These are phyloP conservation scores for Colletotrichum sp. DNA, from an alignment of 2,329 filamentous ascomycete species.

Conservation along the genomic window DNA sequence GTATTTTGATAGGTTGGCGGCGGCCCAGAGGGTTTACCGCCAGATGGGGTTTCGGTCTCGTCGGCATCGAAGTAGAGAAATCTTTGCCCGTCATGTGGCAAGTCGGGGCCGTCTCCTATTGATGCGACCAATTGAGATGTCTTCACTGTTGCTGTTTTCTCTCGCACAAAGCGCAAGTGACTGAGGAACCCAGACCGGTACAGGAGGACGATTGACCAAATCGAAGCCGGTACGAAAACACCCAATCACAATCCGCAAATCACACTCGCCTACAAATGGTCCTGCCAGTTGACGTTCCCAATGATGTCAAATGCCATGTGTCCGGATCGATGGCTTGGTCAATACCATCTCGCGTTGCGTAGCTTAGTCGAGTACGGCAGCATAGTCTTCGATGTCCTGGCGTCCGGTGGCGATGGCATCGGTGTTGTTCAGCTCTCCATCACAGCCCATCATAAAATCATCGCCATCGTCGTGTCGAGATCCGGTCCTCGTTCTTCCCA, in stretches of 20 bases:
- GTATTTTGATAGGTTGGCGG: neutral
- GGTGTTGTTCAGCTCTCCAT: fast-evolving
- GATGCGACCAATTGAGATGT: neutral
- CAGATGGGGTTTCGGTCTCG: neutral
- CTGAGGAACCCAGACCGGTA: neutral
- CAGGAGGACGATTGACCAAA: fast-evolving
- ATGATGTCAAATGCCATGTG: no score
- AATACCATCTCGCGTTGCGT: neutral
- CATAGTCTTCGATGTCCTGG: no score
- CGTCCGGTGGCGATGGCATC: no score
- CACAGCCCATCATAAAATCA: neutral
- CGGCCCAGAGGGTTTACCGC: no score
- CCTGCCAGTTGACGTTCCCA: no score
- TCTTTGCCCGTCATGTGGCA: fast-evolving
- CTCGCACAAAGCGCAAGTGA: fast-evolving
- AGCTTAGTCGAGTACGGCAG: neutral
- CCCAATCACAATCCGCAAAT: neutral
- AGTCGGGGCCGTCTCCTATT: fast-evolving
- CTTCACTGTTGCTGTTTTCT: no score
- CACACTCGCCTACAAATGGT: no score
- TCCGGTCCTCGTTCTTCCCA: no score
- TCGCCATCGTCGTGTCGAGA: no score
- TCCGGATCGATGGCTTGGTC: no score
- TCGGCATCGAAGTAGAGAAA: fast-evolving
- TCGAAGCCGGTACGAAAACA: neutral